Percentiles rank a stretch among this genome's conserved stretches.
Conservation (phyloP, 2,329 filamentous ascomycete genomes). For the Orbilia oligospora region DNA sequence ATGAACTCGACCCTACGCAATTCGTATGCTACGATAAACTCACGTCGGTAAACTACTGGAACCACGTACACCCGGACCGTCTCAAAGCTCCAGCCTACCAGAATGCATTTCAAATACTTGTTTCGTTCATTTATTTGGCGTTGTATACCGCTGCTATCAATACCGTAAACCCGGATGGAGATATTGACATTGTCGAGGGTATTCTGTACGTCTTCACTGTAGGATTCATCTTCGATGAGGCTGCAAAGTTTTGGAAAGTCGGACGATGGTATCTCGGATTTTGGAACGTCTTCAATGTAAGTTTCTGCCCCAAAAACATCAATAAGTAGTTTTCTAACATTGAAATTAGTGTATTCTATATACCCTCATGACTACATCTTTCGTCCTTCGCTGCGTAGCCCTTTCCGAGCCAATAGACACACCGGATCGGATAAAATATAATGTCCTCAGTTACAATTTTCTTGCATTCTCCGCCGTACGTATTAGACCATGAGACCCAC, state of each 20-base stretch:
- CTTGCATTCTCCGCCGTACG: slow-evolving; percentile 82
- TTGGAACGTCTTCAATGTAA: slow-evolving; percentile 94
- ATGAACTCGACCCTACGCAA: slow-evolving; percentile 87
- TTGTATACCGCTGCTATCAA: slow-evolving; percentile 94
- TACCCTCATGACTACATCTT: slow-evolving; percentile 80
- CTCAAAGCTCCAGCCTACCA: slow-evolving; percentile 83
- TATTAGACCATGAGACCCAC: not conserved
- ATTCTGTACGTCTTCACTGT: slow-evolving; percentile 91
- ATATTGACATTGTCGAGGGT: slow-evolving; percentile 86
- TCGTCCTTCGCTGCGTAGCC: slow-evolving; percentile 84
- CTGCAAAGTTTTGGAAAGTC: slow-evolving; percentile 92
- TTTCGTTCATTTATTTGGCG: slow-evolving; percentile 84
- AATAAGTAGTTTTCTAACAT: not conserved
- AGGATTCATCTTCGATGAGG: slow-evolving; percentile 90
- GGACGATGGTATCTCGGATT: slow-evolving; percentile 92
- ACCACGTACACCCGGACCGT: slow-evolving; percentile 91
- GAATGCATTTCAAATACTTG: slow-evolving; percentile 86
- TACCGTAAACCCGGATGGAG: slow-evolving; percentile 87
- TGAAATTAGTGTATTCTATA: slow-evolving; percentile 74
- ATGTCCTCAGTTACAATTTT: slow-evolving; percentile 91
- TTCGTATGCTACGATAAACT: slow-evolving; percentile 91
- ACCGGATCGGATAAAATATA: slow-evolving; percentile 75
- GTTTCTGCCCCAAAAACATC: slow-evolving; percentile 8
- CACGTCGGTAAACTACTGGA: slow-evolving; percentile 81
- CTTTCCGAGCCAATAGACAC: slow-evolving; percentile 73